Conservation (phyloP, 2,329 filamentous ascomycete genomes). For the Mollisiaceae sp. region DNA sequence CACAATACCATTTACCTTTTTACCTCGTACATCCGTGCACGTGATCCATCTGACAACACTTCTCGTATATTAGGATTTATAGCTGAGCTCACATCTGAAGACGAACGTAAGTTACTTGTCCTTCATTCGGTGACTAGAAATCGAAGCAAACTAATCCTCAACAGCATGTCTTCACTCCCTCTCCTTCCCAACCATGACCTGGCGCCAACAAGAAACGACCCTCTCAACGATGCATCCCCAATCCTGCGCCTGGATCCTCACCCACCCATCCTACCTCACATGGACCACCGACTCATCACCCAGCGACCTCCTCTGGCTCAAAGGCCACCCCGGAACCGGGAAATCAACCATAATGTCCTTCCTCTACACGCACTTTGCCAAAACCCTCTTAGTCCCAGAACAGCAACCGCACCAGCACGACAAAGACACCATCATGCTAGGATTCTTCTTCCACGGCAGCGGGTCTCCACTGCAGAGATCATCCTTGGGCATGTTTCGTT, state of each 20-base stretch:
- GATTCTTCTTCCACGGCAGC: conserved; percentile 47
- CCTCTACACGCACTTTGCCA: conserved; percentile 35
- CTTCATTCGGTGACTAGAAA: neutral
- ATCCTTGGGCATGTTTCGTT: conserved; percentile 44
- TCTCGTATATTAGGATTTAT: conserved; percentile 8
- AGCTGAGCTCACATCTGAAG: conserved; percentile 15
- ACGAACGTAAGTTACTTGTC: conserved; percentile 12
- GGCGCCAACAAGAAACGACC: conserved; percentile 1
- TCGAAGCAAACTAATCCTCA: neutral
- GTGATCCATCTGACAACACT: conserved; percentile 7
- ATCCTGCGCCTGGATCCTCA: conserved; percentile 45
- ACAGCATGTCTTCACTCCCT: conserved; percentile 25
- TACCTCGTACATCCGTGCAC: neutral
- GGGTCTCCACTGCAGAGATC: conserved; percentile 43
- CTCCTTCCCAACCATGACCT: conserved; percentile 16
- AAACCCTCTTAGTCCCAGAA: neutral
- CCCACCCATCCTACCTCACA: conserved; percentile 33
- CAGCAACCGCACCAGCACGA: neutral
- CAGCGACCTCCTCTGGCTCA: conserved; percentile 45
- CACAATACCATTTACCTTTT: neutral
- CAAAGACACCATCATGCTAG: conserved; percentile 33
- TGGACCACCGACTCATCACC: conserved; percentile 29
- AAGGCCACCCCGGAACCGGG: conserved; percentile 48
- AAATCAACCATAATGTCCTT: conserved; percentile 48
- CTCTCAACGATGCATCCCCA: conserved; percentile 26